Base-by-base conservation (phyloP, 352 stramenopile genomes). In the Pythium inflatum region DNA sequence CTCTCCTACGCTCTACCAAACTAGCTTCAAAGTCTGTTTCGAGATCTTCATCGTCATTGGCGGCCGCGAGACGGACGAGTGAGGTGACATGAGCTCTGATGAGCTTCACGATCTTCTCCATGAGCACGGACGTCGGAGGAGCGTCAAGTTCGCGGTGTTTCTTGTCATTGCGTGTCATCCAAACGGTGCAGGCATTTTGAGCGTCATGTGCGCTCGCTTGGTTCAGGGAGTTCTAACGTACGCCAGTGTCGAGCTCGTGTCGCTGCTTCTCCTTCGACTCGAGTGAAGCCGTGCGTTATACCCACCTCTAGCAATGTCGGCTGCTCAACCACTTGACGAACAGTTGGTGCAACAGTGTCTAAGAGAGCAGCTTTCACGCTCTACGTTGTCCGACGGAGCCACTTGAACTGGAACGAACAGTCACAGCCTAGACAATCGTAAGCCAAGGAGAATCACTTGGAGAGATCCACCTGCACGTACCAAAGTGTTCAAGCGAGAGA, bases 161-260 rank as follows among this genome's bases (percentile, higher is more conserved):
- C 2, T 20, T 43, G 36, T 6, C 7, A 66, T 50, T 51, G 62
- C n/a, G 30, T 63, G 36, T 80, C 72, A 34, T 69, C 78, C 45
- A 33, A 33, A 45, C 54, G 63, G n/a, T 41, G 71, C 1, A 25
- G 27, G 7, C 28, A 51, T 72, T 22, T 61, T 46, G 22, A 24
- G 36, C 14, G 24, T 11, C 13, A 20, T 68, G 30, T 28, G 61
- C 38, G 5, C 5, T 5, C 5, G 3, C 7, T 61, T 30, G 9
- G 24, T 67, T 2, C 3, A 11, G 28, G 33, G 62, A 22, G 40
- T 75, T 24, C 13, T 79, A 12, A 5, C 73, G 4, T 85, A 80
- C 40, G 59, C 66, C 3, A 16, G 31, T 2, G 50, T 83, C 3
- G 71, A 82, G 71, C 28, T 82, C 8, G 30, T 62, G 8, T 78